Conservation (phyloP, 306 rosid species). For the Vigna mungo region DNA sequence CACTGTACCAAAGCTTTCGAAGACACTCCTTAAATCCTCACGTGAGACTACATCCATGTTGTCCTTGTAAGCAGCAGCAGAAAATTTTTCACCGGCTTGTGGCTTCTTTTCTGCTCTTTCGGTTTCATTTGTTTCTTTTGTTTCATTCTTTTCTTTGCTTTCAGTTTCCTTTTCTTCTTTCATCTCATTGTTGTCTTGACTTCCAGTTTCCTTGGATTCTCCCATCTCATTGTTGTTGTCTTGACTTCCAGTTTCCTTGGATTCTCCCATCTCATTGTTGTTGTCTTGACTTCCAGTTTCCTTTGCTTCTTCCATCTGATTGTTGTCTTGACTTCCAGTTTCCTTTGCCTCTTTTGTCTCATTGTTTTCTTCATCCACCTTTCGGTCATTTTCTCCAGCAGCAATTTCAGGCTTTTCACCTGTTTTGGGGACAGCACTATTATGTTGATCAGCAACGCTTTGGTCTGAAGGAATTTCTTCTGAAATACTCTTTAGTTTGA, state of each 20-base stretch:
- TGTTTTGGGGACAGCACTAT: conserved; percentile 29
- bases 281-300: conserved; percentile 53
- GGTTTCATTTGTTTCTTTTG: conserved; percentile 48
- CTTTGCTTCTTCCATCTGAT: conserved; percentile 55
- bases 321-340: conserved; percentile 51
- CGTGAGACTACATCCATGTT: conserved; percentile 81
- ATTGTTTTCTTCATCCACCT: conserved; percentile 43
- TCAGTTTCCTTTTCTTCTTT: conserved; percentile 54
- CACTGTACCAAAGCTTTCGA: conserved; percentile 75
- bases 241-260: conserved; percentile 32
- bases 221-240: not conserved
- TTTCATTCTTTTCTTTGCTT: conserved; percentile 39
- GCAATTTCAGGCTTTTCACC: conserved; percentile 42
- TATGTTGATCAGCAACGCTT: conserved; percentile 47
- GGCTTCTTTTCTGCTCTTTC: conserved; percentile 46
- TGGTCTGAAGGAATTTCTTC: conserved; percentile 52
- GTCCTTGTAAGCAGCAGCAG: conserved; percentile 60
- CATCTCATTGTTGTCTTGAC: no score
- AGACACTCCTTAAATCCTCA: conserved; percentile 82
- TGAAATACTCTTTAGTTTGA: conserved; percentile 61
- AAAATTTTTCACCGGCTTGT: conserved; percentile 53
- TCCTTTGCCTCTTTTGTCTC: conserved; percentile 52
- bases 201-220: no score
- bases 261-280: conserved; percentile 37
- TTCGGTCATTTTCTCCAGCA: conserved; percentile 39